Percentiles rank a stretch among this genome's conserved stretches.
These are phyloP conservation scores for Chlamydomonas schloesseri DNA, from an alignment of 139 green algal genomes.

Conservation along the genomic window DNA sequence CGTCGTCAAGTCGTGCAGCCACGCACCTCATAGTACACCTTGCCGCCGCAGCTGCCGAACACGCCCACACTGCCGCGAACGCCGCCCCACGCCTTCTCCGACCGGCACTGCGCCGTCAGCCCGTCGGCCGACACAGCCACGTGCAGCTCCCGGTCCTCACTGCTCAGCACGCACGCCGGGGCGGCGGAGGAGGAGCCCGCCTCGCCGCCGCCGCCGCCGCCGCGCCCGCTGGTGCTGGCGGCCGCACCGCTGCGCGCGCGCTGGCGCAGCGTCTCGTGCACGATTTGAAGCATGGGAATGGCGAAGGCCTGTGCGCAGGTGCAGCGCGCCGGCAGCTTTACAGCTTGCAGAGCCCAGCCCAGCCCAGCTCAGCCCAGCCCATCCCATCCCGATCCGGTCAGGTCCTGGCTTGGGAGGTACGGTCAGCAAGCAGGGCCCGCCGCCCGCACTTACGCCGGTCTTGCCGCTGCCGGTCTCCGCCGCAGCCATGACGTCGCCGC, in stretches of 20 bases:
- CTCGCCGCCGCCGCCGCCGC: background rate
- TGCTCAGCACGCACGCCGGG: constrained; percentile 50
- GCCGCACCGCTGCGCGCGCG: background rate
- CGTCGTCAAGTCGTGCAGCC: too few relatives aligned
- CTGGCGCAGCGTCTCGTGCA: constrained; percentile 70
- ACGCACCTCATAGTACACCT: constrained; percentile 69
- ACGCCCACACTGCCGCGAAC: constrained; percentile 66
- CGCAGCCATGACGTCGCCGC: constrained; percentile 91
- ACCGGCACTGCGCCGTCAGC: constrained; percentile 66
- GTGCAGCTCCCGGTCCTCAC: constrained; percentile 69
- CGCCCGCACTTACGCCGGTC: constrained; percentile 76
- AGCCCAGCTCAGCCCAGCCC: too few relatives aligned
- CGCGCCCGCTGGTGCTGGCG: constrained; percentile 12
- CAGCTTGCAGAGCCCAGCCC: too few relatives aligned
- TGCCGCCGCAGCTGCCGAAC: constrained; percentile 32
- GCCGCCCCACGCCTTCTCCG: constrained; percentile 71
- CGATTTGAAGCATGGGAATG: constrained; percentile 87
- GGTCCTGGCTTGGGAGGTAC: too few relatives aligned
- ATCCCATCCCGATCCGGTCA: too few relatives aligned
- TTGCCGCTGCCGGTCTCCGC: constrained; percentile 95
- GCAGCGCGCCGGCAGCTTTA: too few relatives aligned
- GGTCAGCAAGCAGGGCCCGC: too few relatives aligned
- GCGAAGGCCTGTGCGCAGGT: constrained; percentile 17
- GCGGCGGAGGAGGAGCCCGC: background rate
- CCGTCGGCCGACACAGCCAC: constrained; percentile 70